Conservation (phyloP, 371 early-diverging fungal genomes). For the Dichotomocladium elegans region DNA sequence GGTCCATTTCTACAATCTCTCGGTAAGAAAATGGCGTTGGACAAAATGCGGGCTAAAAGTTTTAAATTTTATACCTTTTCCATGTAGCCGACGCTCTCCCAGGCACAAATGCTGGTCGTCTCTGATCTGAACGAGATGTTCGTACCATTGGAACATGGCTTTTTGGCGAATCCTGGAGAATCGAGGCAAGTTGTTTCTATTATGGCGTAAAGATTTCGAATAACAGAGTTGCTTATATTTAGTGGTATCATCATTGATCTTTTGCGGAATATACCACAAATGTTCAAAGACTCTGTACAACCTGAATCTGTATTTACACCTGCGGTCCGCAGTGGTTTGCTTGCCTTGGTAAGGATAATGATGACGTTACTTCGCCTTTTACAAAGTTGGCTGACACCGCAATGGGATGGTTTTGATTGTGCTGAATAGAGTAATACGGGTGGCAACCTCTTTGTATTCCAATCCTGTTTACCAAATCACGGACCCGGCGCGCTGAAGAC, state of each 20-base stretch:
- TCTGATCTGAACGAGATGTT: conserved; percentile 91
- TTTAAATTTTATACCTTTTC: background rate
- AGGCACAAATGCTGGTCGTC: conserved; percentile 96
- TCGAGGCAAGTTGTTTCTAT: conserved; percentile 43
- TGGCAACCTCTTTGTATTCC: conserved; percentile 86
- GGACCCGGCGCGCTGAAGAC: conserved; percentile 84
- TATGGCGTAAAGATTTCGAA: too few relatives aligned
- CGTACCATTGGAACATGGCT: conserved; percentile 89
- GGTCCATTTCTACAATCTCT: conserved; percentile 92
- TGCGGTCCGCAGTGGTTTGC: conserved; percentile 75
- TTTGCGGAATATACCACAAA: conserved; percentile 74
- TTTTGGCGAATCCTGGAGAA: conserved; percentile 82
- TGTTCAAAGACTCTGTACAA: conserved; percentile 78
- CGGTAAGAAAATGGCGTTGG: conserved; percentile 44
- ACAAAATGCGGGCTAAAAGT: too few relatives aligned
- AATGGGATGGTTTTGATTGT: background rate
- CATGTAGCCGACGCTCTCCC: conserved; percentile 68
- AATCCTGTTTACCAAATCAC: conserved; percentile 83
- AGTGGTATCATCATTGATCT: conserved; percentile 80
- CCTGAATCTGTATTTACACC: conserved; percentile 86
- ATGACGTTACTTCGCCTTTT: too few relatives aligned
- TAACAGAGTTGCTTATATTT: background rate
- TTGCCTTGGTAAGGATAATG: conserved; percentile 77
- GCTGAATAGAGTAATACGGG: conserved; percentile 50
- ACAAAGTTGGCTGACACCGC: background rate